phyloP scores from a whole-genome alignment of 202 grass and related monocot genomes.

The Panicum virgatum region DNA sequence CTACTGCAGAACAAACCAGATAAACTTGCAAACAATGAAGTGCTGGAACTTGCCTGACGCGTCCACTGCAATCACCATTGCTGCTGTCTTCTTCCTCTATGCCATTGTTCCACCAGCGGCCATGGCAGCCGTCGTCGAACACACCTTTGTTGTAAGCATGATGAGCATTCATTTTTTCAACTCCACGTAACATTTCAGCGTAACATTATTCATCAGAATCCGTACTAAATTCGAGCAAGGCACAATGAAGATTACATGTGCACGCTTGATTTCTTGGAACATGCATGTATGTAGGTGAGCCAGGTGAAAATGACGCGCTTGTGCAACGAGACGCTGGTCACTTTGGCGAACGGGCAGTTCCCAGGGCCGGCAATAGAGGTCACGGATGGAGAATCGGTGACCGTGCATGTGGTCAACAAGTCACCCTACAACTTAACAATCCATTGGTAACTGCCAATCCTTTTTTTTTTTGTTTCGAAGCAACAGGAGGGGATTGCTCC shows the following conservation, averaged over 20 bases:
- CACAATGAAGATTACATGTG: too few relatives aligned
- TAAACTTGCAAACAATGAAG: neutral
- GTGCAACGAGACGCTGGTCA: slow-evolving; percentile 41
- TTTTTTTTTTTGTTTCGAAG: too few relatives aligned
- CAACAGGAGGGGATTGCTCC: too few relatives aligned
- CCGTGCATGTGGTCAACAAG: slow-evolving; percentile 47
- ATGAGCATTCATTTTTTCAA: too few relatives aligned
- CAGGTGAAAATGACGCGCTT: slow-evolving; percentile 35
- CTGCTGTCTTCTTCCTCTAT: neutral
- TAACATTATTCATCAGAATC: too few relatives aligned
- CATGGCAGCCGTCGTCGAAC: slow-evolving; percentile 7
- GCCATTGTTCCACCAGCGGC: neutral
- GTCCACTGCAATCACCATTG: neutral
- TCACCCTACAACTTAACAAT: slow-evolving; percentile 52
- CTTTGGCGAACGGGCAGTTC: neutral
- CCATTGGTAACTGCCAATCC: slow-evolving; percentile 33
- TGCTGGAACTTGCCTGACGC: too few relatives aligned
- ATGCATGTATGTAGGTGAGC: slow-evolving; percentile 28
- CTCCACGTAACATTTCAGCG: too few relatives aligned
- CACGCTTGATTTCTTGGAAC: too few relatives aligned
- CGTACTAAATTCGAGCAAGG: too few relatives aligned
- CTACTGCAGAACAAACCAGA: neutral
- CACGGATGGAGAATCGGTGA: slow-evolving; percentile 41
- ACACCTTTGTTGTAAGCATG: slow-evolving; percentile 33
- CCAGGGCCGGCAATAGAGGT: slow-evolving; percentile 27